Evolutionary conservation across 805 yeast species (phyloP).

Genomic region (Helenozyma baotianmanensis): DNA sequence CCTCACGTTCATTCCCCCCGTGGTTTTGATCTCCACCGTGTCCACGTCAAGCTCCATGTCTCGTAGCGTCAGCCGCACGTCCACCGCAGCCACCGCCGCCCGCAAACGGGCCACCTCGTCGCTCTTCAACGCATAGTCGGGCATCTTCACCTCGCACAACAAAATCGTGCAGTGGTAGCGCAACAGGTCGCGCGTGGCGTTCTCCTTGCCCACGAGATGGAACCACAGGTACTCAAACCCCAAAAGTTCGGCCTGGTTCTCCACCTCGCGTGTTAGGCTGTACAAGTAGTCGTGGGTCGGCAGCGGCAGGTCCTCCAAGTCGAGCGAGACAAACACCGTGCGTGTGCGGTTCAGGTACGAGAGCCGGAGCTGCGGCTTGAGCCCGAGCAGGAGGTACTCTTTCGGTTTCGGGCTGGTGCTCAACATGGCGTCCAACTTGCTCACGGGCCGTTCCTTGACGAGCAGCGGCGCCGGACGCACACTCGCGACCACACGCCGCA

Average conservation of each 20-base stretch:
- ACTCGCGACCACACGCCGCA: slow-evolving; percentile 3
- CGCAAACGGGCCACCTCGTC: slow-evolving; percentile 1
- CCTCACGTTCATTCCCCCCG: too few species aligned
- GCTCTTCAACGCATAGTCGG: slow-evolving; percentile 2
- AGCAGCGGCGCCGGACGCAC: slow-evolving; percentile 3
- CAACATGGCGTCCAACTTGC: slow-evolving; percentile 6
- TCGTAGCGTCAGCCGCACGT: too few species aligned
- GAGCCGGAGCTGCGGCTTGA: slow-evolving; percentile 2
- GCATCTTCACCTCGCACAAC: slow-evolving; percentile 11
- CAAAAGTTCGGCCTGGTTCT: slow-evolving; percentile 8
- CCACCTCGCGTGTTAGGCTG: slow-evolving; percentile 6
- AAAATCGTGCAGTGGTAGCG: slow-evolving; percentile 13
- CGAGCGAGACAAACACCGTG: slow-evolving; percentile 12
- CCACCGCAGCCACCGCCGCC: not conserved
- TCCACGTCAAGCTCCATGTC: too few species aligned
- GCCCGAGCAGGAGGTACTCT: not conserved
- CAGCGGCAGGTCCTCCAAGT: not conserved
- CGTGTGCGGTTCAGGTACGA: slow-evolving; percentile 6
- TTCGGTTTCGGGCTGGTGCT: not conserved
- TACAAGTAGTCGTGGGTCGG: slow-evolving; percentile 7
- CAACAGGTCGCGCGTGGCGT: not conserved
- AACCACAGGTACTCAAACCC: slow-evolving; percentile 7
- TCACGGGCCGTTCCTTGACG: not conserved
- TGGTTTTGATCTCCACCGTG: too few species aligned
- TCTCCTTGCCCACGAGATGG: slow-evolving; percentile 1